phyloP scores from a whole-genome alignment of 2,329 filamentous ascomycete genomes.

The Xylariaceae sp. region DNA sequence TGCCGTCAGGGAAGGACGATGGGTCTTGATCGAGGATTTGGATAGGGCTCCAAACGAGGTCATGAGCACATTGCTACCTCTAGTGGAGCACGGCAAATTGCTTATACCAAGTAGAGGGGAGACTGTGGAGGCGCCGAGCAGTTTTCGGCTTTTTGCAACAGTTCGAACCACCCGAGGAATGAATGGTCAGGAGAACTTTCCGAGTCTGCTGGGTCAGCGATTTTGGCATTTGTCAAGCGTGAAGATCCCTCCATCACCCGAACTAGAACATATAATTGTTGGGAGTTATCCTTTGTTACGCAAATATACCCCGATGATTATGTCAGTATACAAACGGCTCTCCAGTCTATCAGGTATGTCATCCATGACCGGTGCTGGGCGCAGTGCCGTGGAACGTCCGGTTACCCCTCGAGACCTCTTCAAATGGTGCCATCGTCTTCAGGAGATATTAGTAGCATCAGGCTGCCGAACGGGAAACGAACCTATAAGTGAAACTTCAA shows the following conservation, averaged over 20 bases:
- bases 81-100: slow-evolving; percentile 91
- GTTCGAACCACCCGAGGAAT: slow-evolving; percentile 75
- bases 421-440: slow-evolving; percentile 85
- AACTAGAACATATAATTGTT: slow-evolving; percentile 75
- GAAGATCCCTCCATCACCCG: slow-evolving; percentile 64
- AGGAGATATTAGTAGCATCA: slow-evolving; percentile 62
- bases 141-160: slow-evolving; percentile 90
- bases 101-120: slow-evolving; percentile 89
- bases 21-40: slow-evolving; percentile 96
- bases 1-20: slow-evolving; percentile 89
- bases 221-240: slow-evolving; percentile 84
- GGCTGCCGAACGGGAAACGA: slow-evolving; percentile 70
- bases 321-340: slow-evolving; percentile 61
- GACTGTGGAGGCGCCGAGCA: slow-evolving; percentile 76
- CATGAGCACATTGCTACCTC: slow-evolving; percentile 85
- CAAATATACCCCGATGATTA: slow-evolving; percentile 61
- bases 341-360: slow-evolving; percentile 45
- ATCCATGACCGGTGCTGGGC: slow-evolving; percentile 37
- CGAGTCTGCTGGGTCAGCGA: slow-evolving; percentile 77
- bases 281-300: slow-evolving; percentile 71
- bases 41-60: slow-evolving; percentile 95
- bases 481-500: slow-evolving; percentile 69
- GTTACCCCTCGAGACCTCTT: slow-evolving; percentile 71
- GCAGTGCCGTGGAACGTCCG: slow-evolving; percentile 48
- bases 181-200: slow-evolving; percentile 68